Evolutionary conservation across 2,329 filamentous ascomycete genomes (phyloP), one percentile per base, ranked within the genome.

Genomic region (Atkinsonella hypoxylon): DNA sequence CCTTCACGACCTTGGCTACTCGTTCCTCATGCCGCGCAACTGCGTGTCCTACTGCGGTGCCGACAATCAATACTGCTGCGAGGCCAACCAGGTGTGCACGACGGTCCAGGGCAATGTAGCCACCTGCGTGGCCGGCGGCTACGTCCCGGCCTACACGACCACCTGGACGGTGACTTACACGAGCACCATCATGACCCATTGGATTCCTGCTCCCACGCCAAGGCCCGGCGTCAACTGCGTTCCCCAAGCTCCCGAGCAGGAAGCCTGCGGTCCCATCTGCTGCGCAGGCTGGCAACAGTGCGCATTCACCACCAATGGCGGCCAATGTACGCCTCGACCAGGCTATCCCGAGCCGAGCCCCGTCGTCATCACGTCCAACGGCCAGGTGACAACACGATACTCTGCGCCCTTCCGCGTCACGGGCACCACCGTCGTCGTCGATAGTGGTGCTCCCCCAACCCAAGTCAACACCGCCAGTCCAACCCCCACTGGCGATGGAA

Each of bases 281-380:
- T 91, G 86, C 65, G 78, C 79, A 22, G 76, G 70, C 53, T 79
- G 77, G 67, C 83, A 87, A 65, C 84, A 81, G 61, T 90, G 87
- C 64, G 76, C 74, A 49, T 70, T 65, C 51, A 55, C 67, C 1
- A 42, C 2, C 47, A 48, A 48, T 38, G 47, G 47, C 38, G 78
- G 78, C 48, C 76, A 81, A 60, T 89, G 85, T 62, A 66, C 70
- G 5, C 64, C 76, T 26, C 77, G 77, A 49, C 71, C 70, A 45
- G 74, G 71, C 55, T 74, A 71, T 55, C 69, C 67, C 56, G 67
- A 61, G 52, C 65, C 64, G 15, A 64, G 64, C 53, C 69, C 70
- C 45, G 66, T 74, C 38, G 63, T 71, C 54, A 64, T 75, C 51
- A 75, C 71, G 26, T 68, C 66, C 20, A 66, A 70, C 53, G 71